Evolutionary conservation across 306 rosid species (phyloP).

Genomic region (Lagenaria siceraria): DNA sequence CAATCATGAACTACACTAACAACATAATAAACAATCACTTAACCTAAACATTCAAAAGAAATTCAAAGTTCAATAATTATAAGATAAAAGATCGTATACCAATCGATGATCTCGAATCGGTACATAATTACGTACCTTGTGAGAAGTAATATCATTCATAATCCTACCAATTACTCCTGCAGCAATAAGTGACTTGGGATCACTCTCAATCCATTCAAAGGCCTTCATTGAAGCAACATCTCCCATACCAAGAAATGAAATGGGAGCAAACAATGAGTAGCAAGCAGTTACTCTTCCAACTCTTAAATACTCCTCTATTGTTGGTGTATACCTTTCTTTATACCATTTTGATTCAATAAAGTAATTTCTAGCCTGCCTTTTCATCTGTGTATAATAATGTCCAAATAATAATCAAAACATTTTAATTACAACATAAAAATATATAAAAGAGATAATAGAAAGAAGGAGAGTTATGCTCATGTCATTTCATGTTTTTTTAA

Average conservation of each 20-base stretch:
- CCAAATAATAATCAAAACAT: not conserved
- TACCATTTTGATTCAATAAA: not conserved
- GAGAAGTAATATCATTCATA: not conserved
- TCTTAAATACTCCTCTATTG: not conserved
- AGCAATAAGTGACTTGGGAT: not conserved
- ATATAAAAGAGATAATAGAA: no score
- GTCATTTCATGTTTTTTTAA: no score
- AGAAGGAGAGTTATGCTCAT: no score
- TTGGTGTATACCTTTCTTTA: not conserved
- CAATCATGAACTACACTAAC: no score
- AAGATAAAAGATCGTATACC: no score
- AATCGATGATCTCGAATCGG: no score
- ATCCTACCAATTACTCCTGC: not conserved
- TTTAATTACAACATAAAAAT: no score
- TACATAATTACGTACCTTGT: no score
- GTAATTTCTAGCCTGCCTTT: not conserved
- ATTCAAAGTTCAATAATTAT: no score
- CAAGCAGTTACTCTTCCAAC: not conserved
- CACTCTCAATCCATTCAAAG: not conserved
- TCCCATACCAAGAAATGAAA: not conserved
- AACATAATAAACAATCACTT: no score
- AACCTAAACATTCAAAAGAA: no score
- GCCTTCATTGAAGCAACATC: not conserved
- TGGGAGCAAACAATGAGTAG: not conserved
- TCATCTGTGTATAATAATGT: not conserved